Conservation (phyloP, 129 eudicot genomes). For the Escallonia rubra region DNA sequence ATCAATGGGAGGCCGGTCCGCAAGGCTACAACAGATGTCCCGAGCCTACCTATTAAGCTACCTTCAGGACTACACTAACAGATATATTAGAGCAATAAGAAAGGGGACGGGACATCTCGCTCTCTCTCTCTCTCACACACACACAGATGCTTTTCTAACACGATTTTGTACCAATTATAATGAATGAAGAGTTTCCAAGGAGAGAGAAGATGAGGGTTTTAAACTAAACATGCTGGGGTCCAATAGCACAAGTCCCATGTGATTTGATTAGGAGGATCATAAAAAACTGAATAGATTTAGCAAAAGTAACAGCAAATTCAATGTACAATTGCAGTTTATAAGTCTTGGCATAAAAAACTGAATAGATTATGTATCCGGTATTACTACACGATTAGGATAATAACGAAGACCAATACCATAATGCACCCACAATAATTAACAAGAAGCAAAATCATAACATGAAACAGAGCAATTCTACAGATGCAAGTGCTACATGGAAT, state of each 20-base stretch:
- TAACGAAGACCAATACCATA: not conserved
- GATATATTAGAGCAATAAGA: no score
- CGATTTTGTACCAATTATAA: constrained; percentile 1
- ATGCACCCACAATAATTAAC: constrained; percentile 9
- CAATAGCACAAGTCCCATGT: constrained; percentile 74
- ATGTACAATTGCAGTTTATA: constrained; percentile 33
- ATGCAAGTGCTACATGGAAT: constrained; percentile 23
- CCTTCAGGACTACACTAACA: no score
- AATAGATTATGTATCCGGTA: constrained; percentile 14
- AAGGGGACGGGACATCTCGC: not conserved
- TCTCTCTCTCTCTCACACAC: not conserved
- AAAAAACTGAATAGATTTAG: constrained; percentile 23
- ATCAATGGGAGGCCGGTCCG: no score
- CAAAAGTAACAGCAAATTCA: constrained; percentile 46
- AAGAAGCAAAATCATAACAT: constrained; percentile 1
- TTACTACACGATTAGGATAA: not conserved
- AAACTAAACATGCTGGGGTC: constrained; percentile 51
- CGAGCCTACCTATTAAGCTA: no score
- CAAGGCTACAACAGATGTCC: no score
- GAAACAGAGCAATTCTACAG: constrained; percentile 11
- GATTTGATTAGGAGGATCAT: constrained; percentile 59
- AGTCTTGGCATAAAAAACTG: constrained; percentile 23
- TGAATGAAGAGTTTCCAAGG: constrained; percentile 17
- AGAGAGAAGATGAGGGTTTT: constrained; percentile 23
- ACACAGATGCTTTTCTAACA: constrained; percentile 16